A percentile compares a stretch with the other conserved stretches of the same genome.
phyloP scores from a whole-genome alignment of 225 moss, liverwort and hornwort genomes.

The Marchantia paleacea region DNA sequence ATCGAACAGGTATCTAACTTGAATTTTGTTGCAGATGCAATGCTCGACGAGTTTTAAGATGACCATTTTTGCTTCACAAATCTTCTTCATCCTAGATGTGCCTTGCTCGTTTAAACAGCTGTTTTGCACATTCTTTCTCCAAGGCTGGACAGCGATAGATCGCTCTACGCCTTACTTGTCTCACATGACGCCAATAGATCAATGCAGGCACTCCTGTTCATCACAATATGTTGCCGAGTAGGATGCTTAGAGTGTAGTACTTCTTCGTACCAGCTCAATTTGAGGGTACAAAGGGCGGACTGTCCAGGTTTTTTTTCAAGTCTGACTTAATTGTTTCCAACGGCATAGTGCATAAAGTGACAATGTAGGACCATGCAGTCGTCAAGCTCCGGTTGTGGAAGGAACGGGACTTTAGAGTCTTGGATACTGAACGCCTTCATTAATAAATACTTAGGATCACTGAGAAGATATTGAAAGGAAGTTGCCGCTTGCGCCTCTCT shows the following conservation, averaged over 20 bases:
- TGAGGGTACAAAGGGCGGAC: too few relatives aligned
- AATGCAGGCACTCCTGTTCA: too few relatives aligned
- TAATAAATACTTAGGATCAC: background rate
- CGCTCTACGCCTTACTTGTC: background rate
- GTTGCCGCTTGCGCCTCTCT: background rate
- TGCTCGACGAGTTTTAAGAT: background rate
- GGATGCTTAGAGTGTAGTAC: too few relatives aligned
- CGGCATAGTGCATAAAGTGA: too few relatives aligned
- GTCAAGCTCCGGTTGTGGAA: background rate
- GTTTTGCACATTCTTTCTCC: too few relatives aligned
- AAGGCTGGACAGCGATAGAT: too few relatives aligned
- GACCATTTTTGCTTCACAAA: background rate
- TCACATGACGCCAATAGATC: background rate
- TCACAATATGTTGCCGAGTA: too few relatives aligned
- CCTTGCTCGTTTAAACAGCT: background rate
- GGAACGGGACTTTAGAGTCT: background rate
- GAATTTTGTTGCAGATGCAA: background rate
- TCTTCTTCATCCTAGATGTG: background rate
- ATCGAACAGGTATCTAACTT: slow-evolving; percentile 70
- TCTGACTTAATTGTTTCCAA: too few relatives aligned
- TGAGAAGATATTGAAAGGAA: background rate
- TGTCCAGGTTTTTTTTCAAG: too few relatives aligned
- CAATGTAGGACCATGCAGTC: background rate
- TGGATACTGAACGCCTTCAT: background rate
- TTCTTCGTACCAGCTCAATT: too few relatives aligned